Conservation (phyloP, 345 rosid species). For the Orychophragmus violaceus region DNA sequence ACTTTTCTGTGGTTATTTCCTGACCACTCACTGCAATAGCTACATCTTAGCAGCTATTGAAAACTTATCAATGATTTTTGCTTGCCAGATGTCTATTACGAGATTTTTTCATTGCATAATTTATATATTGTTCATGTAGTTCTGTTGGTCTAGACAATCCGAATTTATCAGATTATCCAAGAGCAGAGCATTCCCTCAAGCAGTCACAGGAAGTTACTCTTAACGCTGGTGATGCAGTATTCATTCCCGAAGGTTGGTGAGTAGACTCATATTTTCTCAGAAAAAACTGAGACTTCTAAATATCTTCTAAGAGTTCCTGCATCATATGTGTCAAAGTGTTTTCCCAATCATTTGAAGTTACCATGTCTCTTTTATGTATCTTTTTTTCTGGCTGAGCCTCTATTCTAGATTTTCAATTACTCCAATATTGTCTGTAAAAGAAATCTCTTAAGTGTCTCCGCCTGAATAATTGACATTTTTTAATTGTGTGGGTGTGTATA, state of each 20-base stretch:
- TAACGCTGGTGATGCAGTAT: slow-evolving; percentile 82
- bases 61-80: slow-evolving; percentile 1
- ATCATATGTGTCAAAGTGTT: background rate
- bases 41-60: background rate
- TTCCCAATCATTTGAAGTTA: background rate
- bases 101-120: slow-evolving; percentile 5
- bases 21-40: background rate
- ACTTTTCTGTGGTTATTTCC: background rate
- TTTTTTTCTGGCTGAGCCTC: background rate
- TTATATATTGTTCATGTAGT: slow-evolving; percentile 38
- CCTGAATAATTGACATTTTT: slow-evolving; percentile 1
- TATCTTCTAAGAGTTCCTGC: background rate
- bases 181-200: slow-evolving; percentile 51
- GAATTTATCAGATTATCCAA: slow-evolving; percentile 58
- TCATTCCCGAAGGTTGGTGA: slow-evolving; percentile 99
- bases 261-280: slow-evolving; percentile 28
- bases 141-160: slow-evolving; percentile 62
- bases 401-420: background rate
- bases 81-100: background rate
- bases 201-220: slow-evolving; percentile 67
- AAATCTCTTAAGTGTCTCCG: background rate
- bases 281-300: background rate
- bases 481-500: background rate
- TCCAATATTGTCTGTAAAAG: background rate
- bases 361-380: background rate